These are phyloP conservation scores for Psidium friedrichsthalianum DNA, from an alignment of 345 rosid genomes.

Conservation along the genomic window DNA sequence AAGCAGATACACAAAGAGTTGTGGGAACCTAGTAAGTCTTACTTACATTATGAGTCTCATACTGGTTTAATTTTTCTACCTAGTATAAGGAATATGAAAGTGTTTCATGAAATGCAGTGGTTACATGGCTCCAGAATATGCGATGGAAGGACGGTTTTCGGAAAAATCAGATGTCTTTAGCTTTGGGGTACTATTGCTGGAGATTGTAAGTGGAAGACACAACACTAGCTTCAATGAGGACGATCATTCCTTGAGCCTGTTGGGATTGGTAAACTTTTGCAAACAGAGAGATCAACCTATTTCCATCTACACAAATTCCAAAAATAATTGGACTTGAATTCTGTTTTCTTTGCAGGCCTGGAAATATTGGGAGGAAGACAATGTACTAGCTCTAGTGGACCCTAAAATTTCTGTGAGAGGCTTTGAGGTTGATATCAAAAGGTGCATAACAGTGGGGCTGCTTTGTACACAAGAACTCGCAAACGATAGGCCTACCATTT, in stretches of 20 bases:
- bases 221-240: slow-evolving; percentile 20
- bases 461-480: slow-evolving; percentile 5
- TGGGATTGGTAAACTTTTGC: slow-evolving; percentile 16
- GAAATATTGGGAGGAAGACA: slow-evolving; percentile 9
- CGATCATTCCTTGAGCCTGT: slow-evolving; percentile 9
- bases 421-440: background rate
- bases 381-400: background rate
- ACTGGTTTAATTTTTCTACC: background rate
- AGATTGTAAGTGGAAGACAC: slow-evolving; percentile 28
- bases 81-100: background rate
- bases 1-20: slow-evolving; percentile 28
- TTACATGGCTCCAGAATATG: slow-evolving; percentile 43
- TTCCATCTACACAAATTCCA: background rate
- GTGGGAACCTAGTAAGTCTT: slow-evolving; percentile 37
- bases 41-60: background rate
- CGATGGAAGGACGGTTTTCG: slow-evolving; percentile 27
- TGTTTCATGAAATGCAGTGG: slow-evolving; percentile 9
- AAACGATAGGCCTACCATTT: slow-evolving; percentile 4
- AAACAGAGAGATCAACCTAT: background rate
- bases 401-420: background rate
- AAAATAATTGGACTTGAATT: background rate
- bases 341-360: slow-evolving; percentile 1
- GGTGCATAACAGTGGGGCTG: slow-evolving; percentile 13
- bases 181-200: slow-evolving; percentile 30
- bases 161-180: slow-evolving; percentile 33